phyloP scores from a whole-genome alignment of 1,284 basidiomycete species.

The Apiotrichum siamense region DNA sequence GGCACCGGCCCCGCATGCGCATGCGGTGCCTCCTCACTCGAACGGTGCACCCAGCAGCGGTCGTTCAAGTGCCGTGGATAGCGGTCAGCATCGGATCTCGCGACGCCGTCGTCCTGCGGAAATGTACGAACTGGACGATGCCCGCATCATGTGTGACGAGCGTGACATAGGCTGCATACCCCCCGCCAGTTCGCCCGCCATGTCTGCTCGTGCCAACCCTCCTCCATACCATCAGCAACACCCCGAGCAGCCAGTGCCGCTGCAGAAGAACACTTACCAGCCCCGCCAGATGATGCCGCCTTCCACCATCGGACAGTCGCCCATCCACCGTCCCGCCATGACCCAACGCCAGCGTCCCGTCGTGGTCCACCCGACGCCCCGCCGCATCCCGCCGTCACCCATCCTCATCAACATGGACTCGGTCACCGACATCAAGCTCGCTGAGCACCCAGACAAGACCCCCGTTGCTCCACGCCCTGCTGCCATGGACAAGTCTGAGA shows the following conservation, averaged over 20 bases:
- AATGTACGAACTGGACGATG: slow-evolving; percentile 16
- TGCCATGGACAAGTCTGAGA: background rate
- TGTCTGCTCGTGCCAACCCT: background rate
- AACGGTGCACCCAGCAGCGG: no score
- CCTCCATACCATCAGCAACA: background rate
- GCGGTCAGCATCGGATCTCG: background rate
- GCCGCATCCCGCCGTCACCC: background rate
- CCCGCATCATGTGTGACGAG: slow-evolving; percentile 4
- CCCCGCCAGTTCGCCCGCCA: no score
- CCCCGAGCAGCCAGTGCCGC: background rate
- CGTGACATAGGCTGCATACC: background rate
- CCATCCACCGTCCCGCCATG: background rate
- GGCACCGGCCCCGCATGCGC: background rate
- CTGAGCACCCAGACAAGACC: background rate
- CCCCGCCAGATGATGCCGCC: background rate
- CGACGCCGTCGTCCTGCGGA: slow-evolving; percentile 10
- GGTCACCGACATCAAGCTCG: background rate
- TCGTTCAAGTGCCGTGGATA: slow-evolving; percentile 3
- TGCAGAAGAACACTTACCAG: background rate
- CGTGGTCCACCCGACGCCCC: background rate
- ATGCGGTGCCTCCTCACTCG: no score
- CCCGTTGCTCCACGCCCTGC: background rate
- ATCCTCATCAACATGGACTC: slow-evolving; percentile 3
- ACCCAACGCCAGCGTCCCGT: background rate
- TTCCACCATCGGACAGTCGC: background rate